These are phyloP conservation scores for Fusarium sulawesiense DNA, from an alignment of 2,329 filamentous ascomycete species.

Conservation along the genomic window DNA sequence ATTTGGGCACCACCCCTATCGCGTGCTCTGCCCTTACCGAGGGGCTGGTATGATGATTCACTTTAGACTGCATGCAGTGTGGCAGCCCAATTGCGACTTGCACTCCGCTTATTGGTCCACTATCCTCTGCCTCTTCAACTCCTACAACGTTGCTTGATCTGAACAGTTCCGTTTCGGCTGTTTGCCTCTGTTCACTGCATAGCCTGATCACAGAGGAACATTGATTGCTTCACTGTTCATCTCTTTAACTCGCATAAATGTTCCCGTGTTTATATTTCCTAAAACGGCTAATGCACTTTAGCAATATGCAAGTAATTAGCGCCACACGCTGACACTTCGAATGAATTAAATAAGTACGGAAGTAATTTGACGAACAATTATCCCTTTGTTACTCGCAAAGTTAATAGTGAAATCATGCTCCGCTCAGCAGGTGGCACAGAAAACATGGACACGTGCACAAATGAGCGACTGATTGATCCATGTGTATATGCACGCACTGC, in stretches of 20 bases:
- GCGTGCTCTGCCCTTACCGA: constrained; percentile 26
- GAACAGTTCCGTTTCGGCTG: background rate
- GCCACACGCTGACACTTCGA: constrained; percentile 1
- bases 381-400: background rate
- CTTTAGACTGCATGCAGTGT: constrained; percentile 30
- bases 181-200: background rate
- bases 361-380: background rate
- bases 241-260: background rate
- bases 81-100: constrained; percentile 14
- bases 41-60: constrained; percentile 30
- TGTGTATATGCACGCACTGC: background rate
- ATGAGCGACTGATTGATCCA: background rate
- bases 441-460: background rate
- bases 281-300: constrained; percentile 20
- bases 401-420: background rate
- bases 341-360: background rate
- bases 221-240: background rate
- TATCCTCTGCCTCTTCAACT: background rate
- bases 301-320: constrained; percentile 21
- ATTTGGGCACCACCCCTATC: background rate
- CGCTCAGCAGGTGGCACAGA: background rate
- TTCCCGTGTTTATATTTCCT: background rate
- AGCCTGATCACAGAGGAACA: background rate
- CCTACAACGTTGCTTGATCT: background rate
- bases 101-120: background rate